Percentiles rank a stretch among this genome's conserved stretches.
Conservation (phyloP, 306 rosid species). For the Glycine latifolia region DNA sequence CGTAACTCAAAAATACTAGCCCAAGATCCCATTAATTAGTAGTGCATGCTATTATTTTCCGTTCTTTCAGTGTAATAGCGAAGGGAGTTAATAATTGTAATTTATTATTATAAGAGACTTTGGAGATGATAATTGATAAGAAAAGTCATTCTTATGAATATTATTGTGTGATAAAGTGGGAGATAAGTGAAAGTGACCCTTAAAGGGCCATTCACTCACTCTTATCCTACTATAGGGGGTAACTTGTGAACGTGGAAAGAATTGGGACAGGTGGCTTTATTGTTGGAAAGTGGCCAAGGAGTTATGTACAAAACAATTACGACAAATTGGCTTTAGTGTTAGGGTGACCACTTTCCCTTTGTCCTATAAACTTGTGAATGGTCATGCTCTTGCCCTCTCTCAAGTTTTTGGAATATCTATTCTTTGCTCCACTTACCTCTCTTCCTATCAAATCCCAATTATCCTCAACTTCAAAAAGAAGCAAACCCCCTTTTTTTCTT, state of each 20-base stretch:
- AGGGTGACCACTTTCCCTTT: slow-evolving; percentile 56
- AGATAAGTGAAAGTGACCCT: slow-evolving; percentile 55
- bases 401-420: slow-evolving; percentile 41
- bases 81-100: slow-evolving; percentile 9
- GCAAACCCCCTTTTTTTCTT: not conserved
- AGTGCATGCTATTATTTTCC: not conserved
- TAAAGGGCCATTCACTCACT: slow-evolving; percentile 41
- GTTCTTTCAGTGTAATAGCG: slow-evolving; percentile 5
- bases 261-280: slow-evolving; percentile 42
- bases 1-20: not conserved
- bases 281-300: slow-evolving; percentile 32
- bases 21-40: not conserved
- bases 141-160: slow-evolving; percentile 21
- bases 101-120: slow-evolving; percentile 51
- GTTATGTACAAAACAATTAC: slow-evolving; percentile 37
- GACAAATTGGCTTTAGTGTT: slow-evolving; percentile 29
- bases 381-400: not conserved
- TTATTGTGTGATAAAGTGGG: slow-evolving; percentile 35
- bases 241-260: slow-evolving; percentile 48
- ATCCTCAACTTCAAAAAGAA: slow-evolving; percentile 39
- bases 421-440: slow-evolving; percentile 46
- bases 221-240: slow-evolving; percentile 9
- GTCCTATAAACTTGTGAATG: slow-evolving; percentile 35
- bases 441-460: slow-evolving; percentile 50
- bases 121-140: slow-evolving; percentile 47